Evolutionary conservation across 495 filamentous ascomycete genomes (phyloP), one percentile per base, ranked within the genome.

Genomic region (Corynascus novoguineensis): DNA sequence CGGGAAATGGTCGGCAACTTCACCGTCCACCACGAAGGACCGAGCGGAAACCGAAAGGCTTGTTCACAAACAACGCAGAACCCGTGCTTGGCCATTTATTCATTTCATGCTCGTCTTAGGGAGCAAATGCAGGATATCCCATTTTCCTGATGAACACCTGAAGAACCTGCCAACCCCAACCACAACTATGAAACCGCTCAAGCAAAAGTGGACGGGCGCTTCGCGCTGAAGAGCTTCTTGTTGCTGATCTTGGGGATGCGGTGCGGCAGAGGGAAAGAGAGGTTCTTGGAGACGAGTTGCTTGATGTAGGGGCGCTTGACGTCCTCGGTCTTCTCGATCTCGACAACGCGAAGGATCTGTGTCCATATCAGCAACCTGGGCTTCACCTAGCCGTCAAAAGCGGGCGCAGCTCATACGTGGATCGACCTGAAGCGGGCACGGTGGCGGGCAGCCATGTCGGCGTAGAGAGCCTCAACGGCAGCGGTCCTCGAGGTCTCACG

Each of bases 361-460:
- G 17, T 35, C 6, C 25, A 60, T 58, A 63, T 77, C 63, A 78
- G 68, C 17, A 48, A 58, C 10, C 4, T 1, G 4, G 12, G 14
- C 14, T 15, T 0, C 12, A n/a, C n/a, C n/a, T n/a, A 6, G 5
- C 15, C 8, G 44, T 14, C 9, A 37, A 21, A 9, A 0, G 15
- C 3, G 37, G 11, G 9, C 19, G 27, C 28, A 34, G 12, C 10
- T n/a, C 91, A 52, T 89, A 97, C 92, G 84, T 95, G 89, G 73
- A 98, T 88, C 55, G 90, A 96, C 75, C 95, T 84, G 82, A 97
- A 98, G 65, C 93, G 89, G 67, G 93, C 85, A 75, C 93, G 89
- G 82, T 98, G 93, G 70, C 95, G 88, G 73, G 95, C 92, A 69
- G 93, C 88, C 95, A 98, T 97, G 77, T 98, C 93, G 80, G 95